Base-by-base conservation (phyloP, 2,329 filamentous ascomycete genomes). In the Fusarium sp. region DNA sequence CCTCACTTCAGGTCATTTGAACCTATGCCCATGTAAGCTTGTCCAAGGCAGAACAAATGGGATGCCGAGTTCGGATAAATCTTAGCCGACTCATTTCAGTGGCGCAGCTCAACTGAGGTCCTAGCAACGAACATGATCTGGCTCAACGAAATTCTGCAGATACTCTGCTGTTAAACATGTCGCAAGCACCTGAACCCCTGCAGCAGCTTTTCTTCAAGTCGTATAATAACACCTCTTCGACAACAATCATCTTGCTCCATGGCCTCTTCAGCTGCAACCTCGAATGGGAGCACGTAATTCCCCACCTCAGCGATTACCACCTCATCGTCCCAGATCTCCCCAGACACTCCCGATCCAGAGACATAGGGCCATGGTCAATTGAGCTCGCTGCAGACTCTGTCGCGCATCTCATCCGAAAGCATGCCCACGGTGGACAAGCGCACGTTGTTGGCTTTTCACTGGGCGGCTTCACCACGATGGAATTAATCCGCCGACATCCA, bases 391-490 rank as follows among this genome's bases (percentile, higher is more conserved):
- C 82, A 35, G 76, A 80, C 13, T 76, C 74, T 18, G 75, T 85
- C 4, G 81, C 83, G 5, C 53, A 70, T 2, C 74, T 85, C 26
- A 83, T 86, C 54, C 77, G 70, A 6, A 57, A 63, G 0, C 75
- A 82, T 48, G 83, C 83, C 0, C 80, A 83, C 26, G 72, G 75
- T 62, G 78, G 79, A 10, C 67, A 71, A 6, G 84, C 84, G 1
- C 84, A 85, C 63, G 45, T 85, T 26, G 82, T 84, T 20, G 84
- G 84, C 4, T 48, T 85, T 8, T 85, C 83, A 1, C 80, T 83
- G 22, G 84, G 83, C 10, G 83, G 11, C 82, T 80, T 68, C 5
- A 51, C 57, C 6, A 42, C 65, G 2, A 69, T 64, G 65, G 57
- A 69, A 9, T 13, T 69, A 20, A 36, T 69, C 8, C 57, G 44